Conservation (phyloP, 352 stramenopile genomes). For the Phytophthora cajani region DNA sequence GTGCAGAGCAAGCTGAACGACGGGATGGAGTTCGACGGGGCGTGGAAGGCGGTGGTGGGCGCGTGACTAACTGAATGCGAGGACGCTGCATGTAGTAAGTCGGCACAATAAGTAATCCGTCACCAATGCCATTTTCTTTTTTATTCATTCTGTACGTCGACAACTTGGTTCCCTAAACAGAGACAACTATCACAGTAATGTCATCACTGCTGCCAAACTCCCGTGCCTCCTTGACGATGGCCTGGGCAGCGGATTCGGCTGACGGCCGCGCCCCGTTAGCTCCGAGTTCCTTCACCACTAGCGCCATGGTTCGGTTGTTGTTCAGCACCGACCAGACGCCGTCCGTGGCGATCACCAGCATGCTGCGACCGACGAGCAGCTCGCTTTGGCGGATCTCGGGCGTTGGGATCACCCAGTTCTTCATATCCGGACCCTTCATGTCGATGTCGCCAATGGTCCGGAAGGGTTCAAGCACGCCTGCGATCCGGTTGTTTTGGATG, state of each 20-base stretch:
- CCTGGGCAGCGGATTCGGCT: slow-evolving; percentile 55
- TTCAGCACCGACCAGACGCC: slow-evolving; percentile 76
- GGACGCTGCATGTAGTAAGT: neutral
- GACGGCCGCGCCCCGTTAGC: slow-evolving; percentile 23
- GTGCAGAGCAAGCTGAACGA: slow-evolving; percentile 53
- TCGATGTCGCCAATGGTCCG: slow-evolving; percentile 87
- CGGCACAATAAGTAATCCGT: neutral
- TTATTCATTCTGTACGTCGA: neutral
- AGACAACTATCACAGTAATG: slow-evolving; percentile 64
- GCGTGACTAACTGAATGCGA: neutral
- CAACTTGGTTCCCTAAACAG: slow-evolving; percentile 34
- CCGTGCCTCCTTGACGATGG: slow-evolving; percentile 58
- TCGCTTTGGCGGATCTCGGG: slow-evolving; percentile 64
- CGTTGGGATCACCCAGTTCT: slow-evolving; percentile 76
- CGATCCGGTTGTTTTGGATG: slow-evolving; percentile 75
- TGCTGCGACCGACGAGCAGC: slow-evolving; percentile 52
- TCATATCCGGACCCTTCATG: slow-evolving; percentile 75
- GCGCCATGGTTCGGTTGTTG: slow-evolving; percentile 62
- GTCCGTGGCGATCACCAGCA: slow-evolving; percentile 75
- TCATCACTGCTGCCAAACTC: slow-evolving; percentile 70
- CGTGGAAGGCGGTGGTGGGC: slow-evolving; percentile 50
- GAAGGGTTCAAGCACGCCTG: slow-evolving; percentile 84
- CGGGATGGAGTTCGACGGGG: slow-evolving; percentile 50
- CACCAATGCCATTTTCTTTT: neutral
- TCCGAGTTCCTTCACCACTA: slow-evolving; percentile 48